Evolutionary conservation across 441 rosid genomes (phyloP).

Genomic region (Eutrema salsugineum): DNA sequence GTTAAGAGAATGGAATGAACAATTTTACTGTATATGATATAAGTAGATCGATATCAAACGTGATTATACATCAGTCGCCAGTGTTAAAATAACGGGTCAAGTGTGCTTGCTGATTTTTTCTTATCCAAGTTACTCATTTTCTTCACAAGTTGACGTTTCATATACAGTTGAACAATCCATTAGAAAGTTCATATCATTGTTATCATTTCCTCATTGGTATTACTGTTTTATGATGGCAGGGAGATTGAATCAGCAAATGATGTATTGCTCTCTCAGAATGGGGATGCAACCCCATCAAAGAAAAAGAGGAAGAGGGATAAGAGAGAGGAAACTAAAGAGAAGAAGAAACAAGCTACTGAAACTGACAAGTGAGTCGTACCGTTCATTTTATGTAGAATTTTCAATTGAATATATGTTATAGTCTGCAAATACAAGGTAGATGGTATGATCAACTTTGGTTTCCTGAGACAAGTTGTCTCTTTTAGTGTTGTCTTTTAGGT

Average conservation of each 20-base stretch:
- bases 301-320: slow-evolving; percentile 23
- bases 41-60: no score
- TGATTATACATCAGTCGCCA: no score
- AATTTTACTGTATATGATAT: no score
- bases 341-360: slow-evolving; percentile 9
- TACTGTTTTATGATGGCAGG: background rate
- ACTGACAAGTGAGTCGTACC: slow-evolving; percentile 6
- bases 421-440: background rate
- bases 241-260: slow-evolving; percentile 7
- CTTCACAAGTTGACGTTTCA: no score
- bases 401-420: background rate
- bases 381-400: background rate
- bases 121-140: no score
- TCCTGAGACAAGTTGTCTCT: slow-evolving; percentile 1
- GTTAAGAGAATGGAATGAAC: no score
- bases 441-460: background rate
- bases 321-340: background rate
- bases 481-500: background rate
- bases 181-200: no score
- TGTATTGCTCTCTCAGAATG: slow-evolving; percentile 1
- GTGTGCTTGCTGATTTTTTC: no score
- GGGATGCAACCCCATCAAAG: slow-evolving; percentile 9
- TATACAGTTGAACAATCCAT: no score
- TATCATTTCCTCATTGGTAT: background rate
- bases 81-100: no score